Base-by-base conservation (phyloP, 2,329 filamentous ascomycete genomes). In the Colletotrichum sp. region DNA sequence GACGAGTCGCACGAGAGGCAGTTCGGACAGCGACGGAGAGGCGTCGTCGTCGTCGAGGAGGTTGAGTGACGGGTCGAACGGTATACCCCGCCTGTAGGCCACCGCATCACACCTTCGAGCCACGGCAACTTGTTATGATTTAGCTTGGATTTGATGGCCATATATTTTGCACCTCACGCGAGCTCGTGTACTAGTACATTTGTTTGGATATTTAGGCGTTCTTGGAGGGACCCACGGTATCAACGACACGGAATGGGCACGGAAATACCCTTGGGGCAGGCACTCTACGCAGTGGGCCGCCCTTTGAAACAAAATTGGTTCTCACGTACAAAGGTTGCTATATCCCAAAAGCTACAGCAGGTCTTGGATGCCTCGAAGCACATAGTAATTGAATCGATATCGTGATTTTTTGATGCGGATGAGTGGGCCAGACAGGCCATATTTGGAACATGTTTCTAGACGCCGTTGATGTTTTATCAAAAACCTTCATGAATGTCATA, bases 11-110 rank as follows among this genome's bases (percentile, higher is more conserved):
- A 78, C 34, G 63, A 80, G 79, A 22, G 80, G 78, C 16, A 71
- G 75, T 22, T 82, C 81, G 39, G 80, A 81, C 39, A 80, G 55
- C 64, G 79, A 76, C 32, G 76, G 74, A 22, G 78, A 81, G 52
- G 61, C 64, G 6, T 72, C 80, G 19, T 70, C 65, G 3, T 75
- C 71, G 3, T 72, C 72, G 12, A 79, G 81, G 16, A 80, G 82
- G 19, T 68, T 82, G 36, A 83, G 82, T 57, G 83, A 84, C 63
- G 76, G 77, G 2, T 78, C 77, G 34, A 84, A 87, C 75, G 74
- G 85, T 34, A 77, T 77, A 39, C 85, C 85, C 30, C 82, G 85
- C 36, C 75, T 86, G 22, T 86, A 78, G 22, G 15, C 25, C 30
- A 3, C 22, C 27, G 22, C 34, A 28, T 44, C 22, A 4, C 28